These are phyloP conservation scores for Triticum dicoccoides DNA, from an alignment of 176 grass and related monocot genomes.

Conservation along the genomic window DNA sequence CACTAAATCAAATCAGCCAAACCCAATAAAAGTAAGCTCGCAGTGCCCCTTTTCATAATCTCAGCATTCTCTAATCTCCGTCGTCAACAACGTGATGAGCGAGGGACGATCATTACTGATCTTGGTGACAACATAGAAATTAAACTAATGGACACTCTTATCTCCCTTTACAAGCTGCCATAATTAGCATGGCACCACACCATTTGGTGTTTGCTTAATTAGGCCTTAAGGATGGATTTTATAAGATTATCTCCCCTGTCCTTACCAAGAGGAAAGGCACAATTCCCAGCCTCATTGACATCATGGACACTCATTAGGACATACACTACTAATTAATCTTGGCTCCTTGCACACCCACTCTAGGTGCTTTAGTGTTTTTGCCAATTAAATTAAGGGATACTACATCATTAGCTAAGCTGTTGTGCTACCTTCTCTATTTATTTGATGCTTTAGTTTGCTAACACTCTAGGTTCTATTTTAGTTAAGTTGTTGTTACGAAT, in stretches of 20 bases:
- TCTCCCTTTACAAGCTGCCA: not conserved
- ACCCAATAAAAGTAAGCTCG: not conserved
- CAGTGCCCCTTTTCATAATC: not conserved
- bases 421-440: constrained; percentile 51
- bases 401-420: constrained; percentile 27
- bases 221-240: constrained; percentile 27
- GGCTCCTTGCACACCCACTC: not conserved
- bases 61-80: not conserved
- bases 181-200: constrained; percentile 20
- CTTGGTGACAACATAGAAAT: not conserved
- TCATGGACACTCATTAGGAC: constrained; percentile 55
- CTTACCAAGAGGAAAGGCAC: constrained; percentile 38
- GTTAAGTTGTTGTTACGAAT: not conserved
- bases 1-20: not conserved
- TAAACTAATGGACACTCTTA: not conserved
- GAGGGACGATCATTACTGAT: constrained; percentile 31
- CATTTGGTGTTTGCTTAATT: constrained; percentile 12
- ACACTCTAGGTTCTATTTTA: not conserved
- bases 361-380: constrained; percentile 3
- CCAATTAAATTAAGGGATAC: constrained; percentile 22
- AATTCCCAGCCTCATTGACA: constrained; percentile 41
- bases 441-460: constrained; percentile 24
- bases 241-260: constrained; percentile 32
- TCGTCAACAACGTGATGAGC: constrained; percentile 19
- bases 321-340: constrained; percentile 27